These are phyloP conservation scores for Monosporozyma aquatica DNA, from an alignment of 805 yeast genomes.

Conservation along the genomic window DNA sequence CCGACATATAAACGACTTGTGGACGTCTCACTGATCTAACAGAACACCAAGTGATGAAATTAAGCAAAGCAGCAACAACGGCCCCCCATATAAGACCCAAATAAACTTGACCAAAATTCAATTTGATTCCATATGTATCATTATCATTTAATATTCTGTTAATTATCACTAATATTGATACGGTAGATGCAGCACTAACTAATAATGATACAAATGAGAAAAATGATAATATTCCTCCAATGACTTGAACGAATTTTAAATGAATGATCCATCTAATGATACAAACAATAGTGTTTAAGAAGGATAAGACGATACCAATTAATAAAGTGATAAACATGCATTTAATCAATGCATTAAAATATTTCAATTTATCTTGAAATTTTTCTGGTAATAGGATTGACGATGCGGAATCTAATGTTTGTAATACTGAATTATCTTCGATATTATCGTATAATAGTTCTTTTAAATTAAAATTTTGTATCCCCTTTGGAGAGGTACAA, in stretches of 20 bases:
- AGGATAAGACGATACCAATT: constrained; percentile 38
- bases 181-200: constrained; percentile 46
- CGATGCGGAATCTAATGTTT: constrained; percentile 15
- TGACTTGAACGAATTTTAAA: constrained; percentile 39
- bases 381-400: constrained; percentile 45
- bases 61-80: constrained; percentile 38
- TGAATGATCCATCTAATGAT: constrained; percentile 30
- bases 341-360: constrained; percentile 40
- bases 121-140: constrained; percentile 44
- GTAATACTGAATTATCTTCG: constrained; percentile 19
- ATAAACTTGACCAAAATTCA: constrained; percentile 42
- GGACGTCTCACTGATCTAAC: constrained; percentile 15
- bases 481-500: constrained; percentile 27
- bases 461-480: constrained; percentile 23
- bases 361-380: constrained; percentile 37
- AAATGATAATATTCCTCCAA: constrained; percentile 38
- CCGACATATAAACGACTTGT: constrained; percentile 10
- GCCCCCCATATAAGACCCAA: constrained; percentile 61
- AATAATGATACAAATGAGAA: constrained; percentile 34
- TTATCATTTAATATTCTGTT: constrained; percentile 43
- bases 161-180: constrained; percentile 50
- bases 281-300: constrained; percentile 34
- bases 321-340: constrained; percentile 51
- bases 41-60: constrained; percentile 34
- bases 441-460: constrained; percentile 21